Evolutionary conservation across 495 filamentous ascomycete genomes (phyloP), one percentile per base, ranked within the genome.

Genomic region (Penicillium subrubescens): DNA sequence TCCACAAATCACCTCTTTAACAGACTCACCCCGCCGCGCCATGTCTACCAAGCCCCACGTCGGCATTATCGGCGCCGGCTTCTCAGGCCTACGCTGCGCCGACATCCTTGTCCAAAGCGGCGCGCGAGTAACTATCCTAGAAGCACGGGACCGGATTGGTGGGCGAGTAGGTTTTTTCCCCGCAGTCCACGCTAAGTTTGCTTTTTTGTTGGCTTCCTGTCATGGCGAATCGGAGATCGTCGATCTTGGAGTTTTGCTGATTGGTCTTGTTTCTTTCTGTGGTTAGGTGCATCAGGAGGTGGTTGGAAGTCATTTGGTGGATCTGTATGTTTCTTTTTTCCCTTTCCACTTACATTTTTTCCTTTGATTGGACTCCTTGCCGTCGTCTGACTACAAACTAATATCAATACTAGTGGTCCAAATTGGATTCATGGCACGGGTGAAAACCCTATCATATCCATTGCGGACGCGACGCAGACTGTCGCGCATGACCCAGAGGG

Each of bases 401-500:
- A 56, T 51, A 50, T 46, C 29, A 0, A 12, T 41, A 7, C 3
- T 62, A 90, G 92, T 23, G 94, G 94, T 7, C 89, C 94, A 8
- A 98, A 97, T 71, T 97, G 94, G 94, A 96, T 97, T 29, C 94
- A 98, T 74, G 95, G 95, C 39, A 90, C 90, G 0, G 83, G 88
- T 2, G 77, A 90, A 54, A 99, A 97, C 71, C 94, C 95, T 6
- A 94, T 99, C 46, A 75, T 90, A 58, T 84, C 90, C 37, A 82
- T 99, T 34, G 93, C 92, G 15, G 82, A 86, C 64, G 77, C 87
- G 68, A 92, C 90, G 0, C 75, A 83, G 3, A 92, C 91, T 0
- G 64, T 75, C 1, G 78, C 86, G 15, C 83, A 88, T 61, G 81
- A 80, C 57, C 78, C 79, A 46, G 86, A 88, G 33, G 85, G 83